Conservation (phyloP, 768 basidiomycete species). For the Rhizopogon roseolus region DNA sequence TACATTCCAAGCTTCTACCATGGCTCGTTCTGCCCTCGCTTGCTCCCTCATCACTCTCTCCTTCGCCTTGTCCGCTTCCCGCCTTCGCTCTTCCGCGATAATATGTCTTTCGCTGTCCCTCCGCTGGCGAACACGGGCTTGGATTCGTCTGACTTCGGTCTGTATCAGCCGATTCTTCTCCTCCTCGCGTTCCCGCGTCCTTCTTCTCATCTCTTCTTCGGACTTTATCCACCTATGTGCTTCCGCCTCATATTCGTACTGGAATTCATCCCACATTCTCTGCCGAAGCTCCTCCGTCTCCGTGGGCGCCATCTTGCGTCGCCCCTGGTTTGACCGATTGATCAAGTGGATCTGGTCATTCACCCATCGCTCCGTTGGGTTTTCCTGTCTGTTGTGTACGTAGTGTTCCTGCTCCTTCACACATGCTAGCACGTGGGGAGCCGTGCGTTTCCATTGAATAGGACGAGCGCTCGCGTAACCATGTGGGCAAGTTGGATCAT, state of each 20-base stretch:
- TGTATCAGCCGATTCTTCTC: slow-evolving; percentile 42
- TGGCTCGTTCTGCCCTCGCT: slow-evolving; percentile 36
- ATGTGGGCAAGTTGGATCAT: slow-evolving; percentile 10
- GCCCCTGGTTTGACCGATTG: slow-evolving; percentile 23
- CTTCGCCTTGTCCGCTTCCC: slow-evolving; percentile 26
- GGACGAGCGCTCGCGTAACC: slow-evolving; percentile 10
- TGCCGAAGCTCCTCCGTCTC: slow-evolving; percentile 28
- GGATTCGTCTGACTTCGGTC: slow-evolving; percentile 52
- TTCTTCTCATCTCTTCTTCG: slow-evolving; percentile 40
- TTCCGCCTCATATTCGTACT: slow-evolving; percentile 47
- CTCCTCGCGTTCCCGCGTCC: slow-evolving; percentile 37
- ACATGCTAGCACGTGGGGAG: slow-evolving; percentile 29
- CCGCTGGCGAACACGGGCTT: slow-evolving; percentile 45
- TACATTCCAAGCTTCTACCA: slow-evolving; percentile 51
- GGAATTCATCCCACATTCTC: slow-evolving; percentile 48
- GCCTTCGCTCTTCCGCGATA: slow-evolving; percentile 43
- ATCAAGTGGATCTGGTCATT: slow-evolving; percentile 43
- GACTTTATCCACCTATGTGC: slow-evolving; percentile 50
- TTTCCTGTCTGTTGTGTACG: slow-evolving; percentile 37
- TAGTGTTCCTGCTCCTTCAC: slow-evolving; percentile 49
- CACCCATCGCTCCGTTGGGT: slow-evolving; percentile 64
- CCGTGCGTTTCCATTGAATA: slow-evolving; percentile 24
- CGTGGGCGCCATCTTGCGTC: slow-evolving; percentile 16
- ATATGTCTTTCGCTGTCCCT: slow-evolving; percentile 44
- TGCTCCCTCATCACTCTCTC: slow-evolving; percentile 43